Percentiles rank a stretch among this genome's conserved stretches.
Evolutionary conservation across 805 yeast species (phyloP).

Genomic region (Kluyveromyces nonfermentans): DNA sequence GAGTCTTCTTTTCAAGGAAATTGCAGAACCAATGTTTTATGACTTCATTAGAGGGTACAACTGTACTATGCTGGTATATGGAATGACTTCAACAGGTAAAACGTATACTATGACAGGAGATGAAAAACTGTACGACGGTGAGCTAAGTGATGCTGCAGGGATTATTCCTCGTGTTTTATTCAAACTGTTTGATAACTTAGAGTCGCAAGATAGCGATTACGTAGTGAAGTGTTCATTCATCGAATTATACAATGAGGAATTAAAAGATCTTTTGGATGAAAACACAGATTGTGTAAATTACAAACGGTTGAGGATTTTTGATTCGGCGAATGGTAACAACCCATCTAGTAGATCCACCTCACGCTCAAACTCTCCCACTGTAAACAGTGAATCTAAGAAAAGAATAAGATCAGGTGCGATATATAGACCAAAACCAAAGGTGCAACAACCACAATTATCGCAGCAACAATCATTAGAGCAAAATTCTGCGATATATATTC

Average conservation of each 20-base stretch:
- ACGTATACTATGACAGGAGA: slow-evolving; percentile 78
- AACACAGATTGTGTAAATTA: slow-evolving; percentile 22
- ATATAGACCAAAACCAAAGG: slow-evolving; percentile 1
- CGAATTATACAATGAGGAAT: slow-evolving; percentile 81
- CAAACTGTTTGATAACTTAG: slow-evolving; percentile 46
- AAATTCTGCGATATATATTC: slow-evolving; percentile 39
- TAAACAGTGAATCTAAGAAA: slow-evolving; percentile 1
- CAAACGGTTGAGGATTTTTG: slow-evolving; percentile 47
- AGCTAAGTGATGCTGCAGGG: slow-evolving; percentile 45
- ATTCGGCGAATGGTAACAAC: slow-evolving; percentile 21
- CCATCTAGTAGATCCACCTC: slow-evolving; percentile 11
- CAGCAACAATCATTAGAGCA: slow-evolving; percentile 14
- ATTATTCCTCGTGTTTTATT: slow-evolving; percentile 53
- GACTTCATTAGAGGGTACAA: slow-evolving; percentile 72
- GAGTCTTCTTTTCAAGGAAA: slow-evolving; percentile 49
- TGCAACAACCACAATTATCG: slow-evolving; percentile 8
- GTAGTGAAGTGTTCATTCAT: slow-evolving; percentile 70
- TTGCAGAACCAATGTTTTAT: slow-evolving; percentile 52
- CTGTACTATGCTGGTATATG: slow-evolving; percentile 79
- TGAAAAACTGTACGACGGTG: slow-evolving; percentile 26
- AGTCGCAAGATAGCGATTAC: slow-evolving; percentile 37
- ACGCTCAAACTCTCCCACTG: slow-evolving; percentile 20
- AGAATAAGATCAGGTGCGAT: not conserved
- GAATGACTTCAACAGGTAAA: slow-evolving; percentile 89
- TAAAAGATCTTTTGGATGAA: slow-evolving; percentile 54